These are phyloP conservation scores for Fusarium temperatum DNA, from an alignment of 2,329 filamentous ascomycete species.

Conservation along the genomic window DNA sequence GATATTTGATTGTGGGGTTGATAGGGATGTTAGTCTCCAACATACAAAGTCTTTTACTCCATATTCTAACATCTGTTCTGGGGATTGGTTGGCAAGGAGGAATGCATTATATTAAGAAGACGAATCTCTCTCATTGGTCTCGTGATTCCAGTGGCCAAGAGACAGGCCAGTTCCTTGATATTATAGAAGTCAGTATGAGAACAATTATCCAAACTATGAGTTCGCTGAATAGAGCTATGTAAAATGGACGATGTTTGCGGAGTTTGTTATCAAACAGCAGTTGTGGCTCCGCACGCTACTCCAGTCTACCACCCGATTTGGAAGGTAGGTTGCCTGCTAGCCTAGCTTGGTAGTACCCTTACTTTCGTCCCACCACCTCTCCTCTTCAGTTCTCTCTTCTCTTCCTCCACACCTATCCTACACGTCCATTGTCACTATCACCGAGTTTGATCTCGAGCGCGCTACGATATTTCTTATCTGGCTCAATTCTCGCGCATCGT, in stretches of 20 bases:
- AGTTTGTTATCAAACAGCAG: background rate
- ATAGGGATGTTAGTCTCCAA: background rate
- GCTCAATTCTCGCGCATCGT: background rate
- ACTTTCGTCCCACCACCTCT: conserved; percentile 15
- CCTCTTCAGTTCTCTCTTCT: conserved; percentile 18
- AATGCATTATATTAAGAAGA: background rate
- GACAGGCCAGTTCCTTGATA: background rate
- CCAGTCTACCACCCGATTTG: conserved; percentile 39
- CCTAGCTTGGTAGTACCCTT: conserved; percentile 13
- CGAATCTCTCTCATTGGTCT: background rate
- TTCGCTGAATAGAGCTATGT: background rate
- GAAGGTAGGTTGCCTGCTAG: conserved; percentile 36
- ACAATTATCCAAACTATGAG: background rate
- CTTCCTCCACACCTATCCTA: conserved; percentile 10
- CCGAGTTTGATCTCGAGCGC: conserved; percentile 5
- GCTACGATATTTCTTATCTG: conserved; percentile 8
- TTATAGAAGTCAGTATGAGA: background rate
- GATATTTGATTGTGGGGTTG: background rate
- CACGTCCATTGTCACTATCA: conserved; percentile 4
- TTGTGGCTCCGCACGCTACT: conserved; percentile 1
- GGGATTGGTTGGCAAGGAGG: background rate
- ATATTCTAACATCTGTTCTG: background rate
- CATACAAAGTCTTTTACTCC: too few species aligned
- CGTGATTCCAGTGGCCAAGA: background rate
- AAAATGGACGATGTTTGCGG: background rate